Conservation (phyloP, 305 asterid species). For the Ajuga reptans region DNA sequence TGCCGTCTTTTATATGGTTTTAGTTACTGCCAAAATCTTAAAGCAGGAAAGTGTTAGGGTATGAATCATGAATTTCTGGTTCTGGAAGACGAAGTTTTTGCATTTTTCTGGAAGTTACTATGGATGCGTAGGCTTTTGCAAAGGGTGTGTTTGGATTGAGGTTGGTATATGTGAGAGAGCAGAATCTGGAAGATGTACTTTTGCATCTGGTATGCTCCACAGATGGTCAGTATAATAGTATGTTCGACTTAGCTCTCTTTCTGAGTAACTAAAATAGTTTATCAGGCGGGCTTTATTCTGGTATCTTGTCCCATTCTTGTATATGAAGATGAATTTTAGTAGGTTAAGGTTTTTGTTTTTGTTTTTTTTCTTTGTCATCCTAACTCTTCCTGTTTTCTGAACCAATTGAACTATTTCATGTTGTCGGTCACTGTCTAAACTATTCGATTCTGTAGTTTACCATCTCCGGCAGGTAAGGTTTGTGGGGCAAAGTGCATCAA, state of each 20-base stretch:
- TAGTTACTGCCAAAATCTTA: neutral
- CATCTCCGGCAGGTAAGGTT: no score
- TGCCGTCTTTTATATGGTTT: neutral
- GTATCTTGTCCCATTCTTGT: neutral
- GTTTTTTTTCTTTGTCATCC: no score
- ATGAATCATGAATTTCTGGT: neutral
- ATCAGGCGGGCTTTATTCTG: neutral
- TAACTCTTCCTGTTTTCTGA: no score
- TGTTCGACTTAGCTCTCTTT: neutral
- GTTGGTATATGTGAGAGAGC: neutral
- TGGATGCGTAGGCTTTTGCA: neutral
- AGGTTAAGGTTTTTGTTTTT: neutral
- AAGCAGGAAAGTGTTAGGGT: constrained; percentile 3
- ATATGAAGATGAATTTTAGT: no score
- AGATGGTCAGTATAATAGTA: neutral
- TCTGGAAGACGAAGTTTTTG: neutral
- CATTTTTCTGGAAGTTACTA: neutral
- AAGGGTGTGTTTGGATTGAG: neutral
- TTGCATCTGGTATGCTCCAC: neutral
- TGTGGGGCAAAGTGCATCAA: no score
- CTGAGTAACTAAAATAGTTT: constrained; percentile 11
- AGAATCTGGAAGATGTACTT: neutral
- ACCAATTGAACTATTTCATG: no score
- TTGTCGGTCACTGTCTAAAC: no score
- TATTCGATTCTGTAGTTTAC: no score